Conservation (phyloP, 2,329 filamentous ascomycete species). For the Exophiala phaeomuriformis region DNA sequence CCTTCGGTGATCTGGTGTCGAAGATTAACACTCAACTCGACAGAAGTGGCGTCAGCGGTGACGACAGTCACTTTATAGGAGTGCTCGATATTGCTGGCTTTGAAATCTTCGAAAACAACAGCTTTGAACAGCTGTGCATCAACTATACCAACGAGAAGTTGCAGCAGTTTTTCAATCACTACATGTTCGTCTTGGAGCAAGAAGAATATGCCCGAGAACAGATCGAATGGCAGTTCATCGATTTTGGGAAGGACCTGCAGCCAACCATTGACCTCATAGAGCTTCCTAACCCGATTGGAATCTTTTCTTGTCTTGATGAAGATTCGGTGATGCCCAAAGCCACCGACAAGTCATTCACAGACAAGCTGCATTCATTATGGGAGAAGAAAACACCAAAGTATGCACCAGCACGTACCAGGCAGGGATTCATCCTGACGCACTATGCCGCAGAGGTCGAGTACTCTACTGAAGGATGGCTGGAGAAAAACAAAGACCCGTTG, state of each 20-base stretch:
- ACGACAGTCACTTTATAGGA: constrained; percentile 93
- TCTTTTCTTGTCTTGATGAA: constrained; percentile 96
- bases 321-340: constrained; percentile 99
- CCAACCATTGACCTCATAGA: constrained; percentile 98
- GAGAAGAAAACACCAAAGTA: constrained; percentile 95
- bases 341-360: constrained; percentile 92
- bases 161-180: constrained; percentile 99
- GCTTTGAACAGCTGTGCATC: constrained; percentile 98
- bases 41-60: constrained; percentile 69
- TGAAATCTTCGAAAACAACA: constrained; percentile 97
- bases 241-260: constrained; percentile 93
- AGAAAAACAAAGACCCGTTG: constrained; percentile 97
- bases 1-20: constrained; percentile 84
- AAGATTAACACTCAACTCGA: constrained; percentile 90
- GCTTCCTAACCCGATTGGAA: constrained; percentile 90
- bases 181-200: constrained; percentile 99
- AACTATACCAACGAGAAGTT: constrained; percentile 99
- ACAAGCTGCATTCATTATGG: constrained; percentile 95
- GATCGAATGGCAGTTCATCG: constrained; percentile 99
- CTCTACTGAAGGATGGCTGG: constrained; percentile 86
- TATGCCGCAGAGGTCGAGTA: constrained; percentile 98
- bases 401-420: constrained; percentile 72
- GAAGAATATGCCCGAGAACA: constrained; percentile 96
- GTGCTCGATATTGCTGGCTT: constrained; percentile 98
- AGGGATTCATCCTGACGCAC: constrained; percentile 93